Evolutionary conservation across 805 yeast genomes (phyloP).

Genomic region (Lipomyces orientalis): DNA sequence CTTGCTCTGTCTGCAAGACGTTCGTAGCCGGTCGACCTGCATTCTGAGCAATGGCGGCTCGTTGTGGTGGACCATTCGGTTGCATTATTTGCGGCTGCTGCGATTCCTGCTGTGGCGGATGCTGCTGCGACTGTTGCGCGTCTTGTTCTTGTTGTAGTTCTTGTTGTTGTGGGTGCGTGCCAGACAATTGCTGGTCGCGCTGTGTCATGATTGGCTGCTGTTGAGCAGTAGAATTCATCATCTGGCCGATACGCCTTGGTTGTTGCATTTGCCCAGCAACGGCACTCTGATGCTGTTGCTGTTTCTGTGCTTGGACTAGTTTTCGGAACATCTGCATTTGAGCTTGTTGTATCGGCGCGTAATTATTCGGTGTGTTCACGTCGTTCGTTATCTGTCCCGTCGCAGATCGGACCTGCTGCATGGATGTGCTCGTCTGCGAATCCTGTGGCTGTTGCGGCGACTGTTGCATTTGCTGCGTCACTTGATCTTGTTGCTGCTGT

Average conservation of each 20-base stretch:
- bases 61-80: constrained; percentile 10
- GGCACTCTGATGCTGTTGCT: constrained; percentile 17
- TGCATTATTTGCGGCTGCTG: constrained; percentile 26
- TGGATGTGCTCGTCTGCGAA: constrained; percentile 5
- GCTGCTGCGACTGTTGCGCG: constrained; percentile 19
- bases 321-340: constrained; percentile 14
- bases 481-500: constrained; percentile 12
- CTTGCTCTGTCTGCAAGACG: constrained; percentile 10
- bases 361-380: not conserved
- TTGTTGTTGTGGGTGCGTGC: not conserved
- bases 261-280: constrained; percentile 15
- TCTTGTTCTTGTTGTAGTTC: constrained; percentile 24
- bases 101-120: constrained; percentile 17
- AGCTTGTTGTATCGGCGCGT: constrained; percentile 12
- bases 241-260: constrained; percentile 27
- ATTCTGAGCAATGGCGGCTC: constrained; percentile 17
- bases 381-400: constrained; percentile 1
- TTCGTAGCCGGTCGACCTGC: constrained; percentile 40
- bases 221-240: constrained; percentile 30
- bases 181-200: constrained; percentile 30
- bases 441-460: constrained; percentile 4
- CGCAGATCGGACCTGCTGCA: constrained; percentile 3
- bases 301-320: constrained; percentile 22
- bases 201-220: constrained; percentile 32
- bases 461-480: constrained; percentile 19